Evolutionary conservation across 2,329 filamentous ascomycete genomes (phyloP), one percentile per base, ranked within the genome.

Genomic region (Colletotrichum caudatum): DNA sequence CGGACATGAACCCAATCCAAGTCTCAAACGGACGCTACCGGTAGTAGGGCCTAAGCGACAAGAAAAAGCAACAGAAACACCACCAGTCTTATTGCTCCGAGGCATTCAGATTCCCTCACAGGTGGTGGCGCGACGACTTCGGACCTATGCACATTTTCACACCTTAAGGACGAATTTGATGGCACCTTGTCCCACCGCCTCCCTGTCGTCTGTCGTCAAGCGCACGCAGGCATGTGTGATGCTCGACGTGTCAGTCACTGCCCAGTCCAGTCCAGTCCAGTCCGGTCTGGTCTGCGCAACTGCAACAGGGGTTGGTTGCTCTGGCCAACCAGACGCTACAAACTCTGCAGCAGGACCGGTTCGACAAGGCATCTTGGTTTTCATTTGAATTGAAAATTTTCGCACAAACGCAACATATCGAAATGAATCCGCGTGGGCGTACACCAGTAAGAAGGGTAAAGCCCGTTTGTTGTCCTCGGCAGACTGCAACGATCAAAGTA

Each of bases 281-380:
- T 33, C 35, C 12, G 53, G 54, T 57, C 35, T 18, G 53, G 54
- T 57, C 35, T 39, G 35, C 46, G 46, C 46, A 62, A 51, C n/a
- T 26, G 33, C 14, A 71, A 39, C 68, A 68, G 57, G 68, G 64
- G 41, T 48, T 35, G 48, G 57, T 70, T 67, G 68, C 68, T 67
- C 33, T 57, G 51, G 64, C 64, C 68, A 67, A 67, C 64, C 57
- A 61, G 33, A 62, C 33, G 48, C 50, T 57, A 59, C 57, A 62
- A 62, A 51, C 39, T 50, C 8, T 62, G 29, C 39, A 56, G 23
- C 33, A 56, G 26, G 41, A 44, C 63, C 63, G 18, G 29, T 46
- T 44, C 37, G n/a, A 48, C 54, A 66, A 56, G 51, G 29, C 18
- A 46, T 35, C 9, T 46, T 48, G 53, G 39, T 48, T 48, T 46